Conservation (phyloP, 768 basidiomycete genomes). For the Hortiboletus campestris region DNA sequence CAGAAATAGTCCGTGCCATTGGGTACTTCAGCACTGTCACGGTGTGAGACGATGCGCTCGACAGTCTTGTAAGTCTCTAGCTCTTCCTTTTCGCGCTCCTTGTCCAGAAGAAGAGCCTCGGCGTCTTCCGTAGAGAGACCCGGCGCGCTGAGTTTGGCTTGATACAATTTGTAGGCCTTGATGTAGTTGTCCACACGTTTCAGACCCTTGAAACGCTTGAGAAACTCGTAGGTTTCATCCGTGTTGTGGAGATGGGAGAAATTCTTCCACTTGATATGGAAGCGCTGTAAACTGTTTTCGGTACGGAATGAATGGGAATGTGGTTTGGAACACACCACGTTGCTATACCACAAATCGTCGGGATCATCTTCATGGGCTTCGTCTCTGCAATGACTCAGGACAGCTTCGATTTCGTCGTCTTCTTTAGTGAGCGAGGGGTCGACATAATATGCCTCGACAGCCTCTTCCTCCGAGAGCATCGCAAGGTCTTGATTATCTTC, state of each 20-base stretch:
- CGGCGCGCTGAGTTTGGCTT: slow-evolving; percentile 59
- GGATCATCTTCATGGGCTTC: slow-evolving; percentile 74
- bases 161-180: slow-evolving; percentile 80
- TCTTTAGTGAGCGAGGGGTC: slow-evolving; percentile 53
- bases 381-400: slow-evolving; percentile 83
- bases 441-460: slow-evolving; percentile 51
- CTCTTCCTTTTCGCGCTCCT: slow-evolving; percentile 89
- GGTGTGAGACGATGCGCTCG: slow-evolving; percentile 83
- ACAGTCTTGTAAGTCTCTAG: slow-evolving; percentile 88
- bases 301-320: not conserved
- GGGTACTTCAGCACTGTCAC: slow-evolving; percentile 51
- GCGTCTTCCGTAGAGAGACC: slow-evolving; percentile 81
- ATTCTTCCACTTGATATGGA: slow-evolving; percentile 99
- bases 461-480: slow-evolving; percentile 59
- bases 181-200: slow-evolving; percentile 99
- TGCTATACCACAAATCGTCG: slow-evolving; percentile 83
- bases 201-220: slow-evolving; percentile 92
- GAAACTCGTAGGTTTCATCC: slow-evolving; percentile 95
- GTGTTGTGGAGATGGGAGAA: slow-evolving; percentile 99
- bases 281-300: slow-evolving; percentile 58
- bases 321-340: slow-evolving; percentile 56
- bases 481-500: slow-evolving; percentile 78
- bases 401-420: slow-evolving; percentile 90
- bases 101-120: slow-evolving; percentile 85
- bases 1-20: slow-evolving; percentile 82